Evolutionary conservation across 1,284 basidiomycete species (phyloP).

Genomic region (Cryptococcus deneoformans): DNA sequence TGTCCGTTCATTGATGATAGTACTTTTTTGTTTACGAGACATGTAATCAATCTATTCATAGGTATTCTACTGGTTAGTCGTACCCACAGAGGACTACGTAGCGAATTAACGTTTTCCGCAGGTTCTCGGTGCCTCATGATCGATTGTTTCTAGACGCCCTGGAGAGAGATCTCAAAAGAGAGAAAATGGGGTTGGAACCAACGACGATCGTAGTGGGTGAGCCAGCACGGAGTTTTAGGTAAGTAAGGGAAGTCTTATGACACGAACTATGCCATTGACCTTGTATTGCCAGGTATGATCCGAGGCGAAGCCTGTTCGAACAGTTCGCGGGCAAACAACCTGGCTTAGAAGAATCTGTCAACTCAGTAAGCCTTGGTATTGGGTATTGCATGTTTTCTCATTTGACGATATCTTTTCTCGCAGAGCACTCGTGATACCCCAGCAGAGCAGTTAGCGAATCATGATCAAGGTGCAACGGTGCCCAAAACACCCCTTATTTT

Average conservation of each 20-base stretch:
- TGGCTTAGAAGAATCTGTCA: conserved; percentile 33
- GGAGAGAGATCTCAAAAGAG: conserved; percentile 87
- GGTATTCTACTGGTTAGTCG: conserved; percentile 74
- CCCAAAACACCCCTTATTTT: no score
- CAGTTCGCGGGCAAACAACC: conserved; percentile 60
- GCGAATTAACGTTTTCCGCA: conserved; percentile 25
- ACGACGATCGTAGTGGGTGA: conserved; percentile 74
- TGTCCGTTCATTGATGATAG: background rate
- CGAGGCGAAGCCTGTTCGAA: conserved; percentile 77
- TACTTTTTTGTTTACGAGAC: background rate
- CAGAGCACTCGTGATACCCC: no score
- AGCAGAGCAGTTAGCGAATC: no score
- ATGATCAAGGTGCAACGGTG: no score
- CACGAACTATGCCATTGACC: background rate
- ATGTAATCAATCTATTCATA: conserved; percentile 2
- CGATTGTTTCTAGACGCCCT: conserved; percentile 92
- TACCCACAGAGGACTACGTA: no score
- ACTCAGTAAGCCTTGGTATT: background rate
- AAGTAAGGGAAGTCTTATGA: conserved; percentile 4
- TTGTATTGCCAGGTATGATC: conserved; percentile 64
- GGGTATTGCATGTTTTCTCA: no score
- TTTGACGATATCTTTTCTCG: no score
- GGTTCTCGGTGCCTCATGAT: conserved; percentile 85
- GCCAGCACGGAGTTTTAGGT: conserved; percentile 60
- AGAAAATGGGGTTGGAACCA: conserved; percentile 80